phyloP scores from a whole-genome alignment of 352 stramenopile species.

The Thraustochytrium striatum region DNA sequence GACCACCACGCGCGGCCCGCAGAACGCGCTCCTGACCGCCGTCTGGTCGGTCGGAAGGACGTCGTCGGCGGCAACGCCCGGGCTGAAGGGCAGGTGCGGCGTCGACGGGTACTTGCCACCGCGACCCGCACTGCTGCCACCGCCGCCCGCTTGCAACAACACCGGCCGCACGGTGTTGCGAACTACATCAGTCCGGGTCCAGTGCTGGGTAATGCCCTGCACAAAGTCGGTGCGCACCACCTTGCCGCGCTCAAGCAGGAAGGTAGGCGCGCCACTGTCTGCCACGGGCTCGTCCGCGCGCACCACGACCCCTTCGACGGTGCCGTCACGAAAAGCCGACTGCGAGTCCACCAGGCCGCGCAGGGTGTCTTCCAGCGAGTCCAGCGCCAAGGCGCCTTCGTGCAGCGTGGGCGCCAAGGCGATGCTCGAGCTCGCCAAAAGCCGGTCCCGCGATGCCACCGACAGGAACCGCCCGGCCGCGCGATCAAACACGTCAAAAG shows the following conservation, averaged over 20 bases:
- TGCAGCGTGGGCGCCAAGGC: neutral
- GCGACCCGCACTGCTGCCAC: too few species aligned
- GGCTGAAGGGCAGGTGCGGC: slow-evolving; percentile 48
- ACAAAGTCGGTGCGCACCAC: slow-evolving; percentile 41
- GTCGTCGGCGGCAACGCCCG: slow-evolving; percentile 33
- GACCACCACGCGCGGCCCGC: slow-evolving; percentile 32
- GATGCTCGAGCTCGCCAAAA: slow-evolving; percentile 10
- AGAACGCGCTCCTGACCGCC: neutral
- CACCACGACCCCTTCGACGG: slow-evolving; percentile 14
- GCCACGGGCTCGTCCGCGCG: neutral
- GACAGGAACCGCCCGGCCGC: slow-evolving; percentile 57
- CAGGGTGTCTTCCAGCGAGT: neutral
- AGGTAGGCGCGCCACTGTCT: neutral
- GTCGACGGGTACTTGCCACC: slow-evolving; percentile 46
- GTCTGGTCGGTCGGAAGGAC: neutral
- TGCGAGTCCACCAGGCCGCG: neutral
- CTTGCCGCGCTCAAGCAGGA: neutral
- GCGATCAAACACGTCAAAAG: slow-evolving; percentile 72
- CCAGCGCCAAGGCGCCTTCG: neutral
- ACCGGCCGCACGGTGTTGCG: neutral
- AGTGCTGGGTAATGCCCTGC: slow-evolving; percentile 30
- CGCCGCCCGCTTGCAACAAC: neutral
- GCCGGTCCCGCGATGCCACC: neutral
- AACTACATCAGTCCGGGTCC: slow-evolving; percentile 2
- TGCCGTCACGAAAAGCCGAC: slow-evolving; percentile 9